Evolutionary conservation across 306 rosid genomes (phyloP).

Genomic region (Vigna trinervia): DNA sequence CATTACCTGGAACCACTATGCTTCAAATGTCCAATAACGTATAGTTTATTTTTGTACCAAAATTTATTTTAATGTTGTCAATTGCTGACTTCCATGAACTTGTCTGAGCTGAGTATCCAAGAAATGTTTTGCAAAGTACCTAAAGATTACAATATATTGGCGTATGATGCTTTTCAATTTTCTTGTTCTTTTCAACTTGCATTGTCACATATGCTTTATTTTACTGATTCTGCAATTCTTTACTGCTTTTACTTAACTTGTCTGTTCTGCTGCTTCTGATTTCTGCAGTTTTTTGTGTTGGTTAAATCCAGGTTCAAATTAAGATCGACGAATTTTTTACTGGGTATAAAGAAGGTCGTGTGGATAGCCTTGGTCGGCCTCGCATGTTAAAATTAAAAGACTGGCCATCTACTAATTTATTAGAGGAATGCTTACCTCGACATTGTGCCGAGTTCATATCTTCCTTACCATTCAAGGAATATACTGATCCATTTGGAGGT

Average conservation of each 20-base stretch:
- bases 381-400: conserved; percentile 84
- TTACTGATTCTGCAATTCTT: neutral
- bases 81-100: neutral
- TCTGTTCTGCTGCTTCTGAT: neutral
- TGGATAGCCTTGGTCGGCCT: conserved; percentile 60
- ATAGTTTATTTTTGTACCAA: neutral
- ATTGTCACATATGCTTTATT: neutral
- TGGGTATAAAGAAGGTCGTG: conserved; percentile 64
- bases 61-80: neutral
- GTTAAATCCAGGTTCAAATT: conserved; percentile 66
- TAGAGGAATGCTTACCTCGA: conserved; percentile 81
- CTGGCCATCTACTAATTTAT: conserved; percentile 83
- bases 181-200: neutral
- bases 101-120: neutral
- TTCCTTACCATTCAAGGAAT: conserved; percentile 79
- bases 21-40: neutral
- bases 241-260: conserved; percentile 5
- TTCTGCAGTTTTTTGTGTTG: conserved; percentile 30
- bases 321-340: conserved; percentile 86
- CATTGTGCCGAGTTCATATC: conserved; percentile 78
- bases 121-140: neutral
- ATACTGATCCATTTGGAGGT: conserved; percentile 69
- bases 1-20: neutral
- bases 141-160: neutral
- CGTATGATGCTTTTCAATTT: neutral